Evolutionary conservation across 2,329 filamentous ascomycete genomes (phyloP).

Genomic region (Lachnellula suecica): DNA sequence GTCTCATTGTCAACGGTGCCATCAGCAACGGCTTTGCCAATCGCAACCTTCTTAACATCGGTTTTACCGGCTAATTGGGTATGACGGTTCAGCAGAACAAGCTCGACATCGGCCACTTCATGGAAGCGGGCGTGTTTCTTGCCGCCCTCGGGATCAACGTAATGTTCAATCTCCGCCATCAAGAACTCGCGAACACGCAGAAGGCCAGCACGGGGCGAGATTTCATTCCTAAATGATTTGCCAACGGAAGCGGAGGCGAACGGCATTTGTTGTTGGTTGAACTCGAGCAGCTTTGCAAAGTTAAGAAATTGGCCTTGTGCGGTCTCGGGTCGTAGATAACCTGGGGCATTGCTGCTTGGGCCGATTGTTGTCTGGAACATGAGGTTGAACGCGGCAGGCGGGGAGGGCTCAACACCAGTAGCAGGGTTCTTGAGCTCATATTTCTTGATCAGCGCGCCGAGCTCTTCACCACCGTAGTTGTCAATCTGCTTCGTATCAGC

Average conservation of each 20-base stretch:
- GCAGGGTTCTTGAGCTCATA: constrained; percentile 87
- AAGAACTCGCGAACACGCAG: constrained; percentile 94
- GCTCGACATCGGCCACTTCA: constrained; percentile 80
- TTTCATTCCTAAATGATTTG: constrained; percentile 98
- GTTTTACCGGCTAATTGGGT: constrained; percentile 88
- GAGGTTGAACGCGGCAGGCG: constrained; percentile 91
- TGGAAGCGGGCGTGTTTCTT: constrained; percentile 92
- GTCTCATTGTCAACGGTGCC: constrained; percentile 95
- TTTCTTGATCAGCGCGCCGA: constrained; percentile 86
- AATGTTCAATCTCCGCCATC: constrained; percentile 99
- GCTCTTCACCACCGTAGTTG: constrained; percentile 86
- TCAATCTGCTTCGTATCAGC: constrained; percentile 62
- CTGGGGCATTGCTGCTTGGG: constrained; percentile 81
- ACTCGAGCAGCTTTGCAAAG: constrained; percentile 94
- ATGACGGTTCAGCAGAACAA: constrained; percentile 80
- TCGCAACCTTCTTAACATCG: constrained; percentile 66
- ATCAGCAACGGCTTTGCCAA: constrained; percentile 81
- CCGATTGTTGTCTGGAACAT: constrained; percentile 98
- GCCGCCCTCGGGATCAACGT: constrained; percentile 88
- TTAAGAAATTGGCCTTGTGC: constrained; percentile 98
- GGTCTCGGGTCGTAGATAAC: constrained; percentile 89
- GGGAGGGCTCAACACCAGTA: constrained; percentile 72
- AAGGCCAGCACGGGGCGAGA: constrained; percentile 88
- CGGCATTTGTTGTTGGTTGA: constrained; percentile 92
- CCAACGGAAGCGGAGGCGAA: constrained; percentile 97